Base-by-base conservation (phyloP, 495 filamentous ascomycete genomes). In the Aspergillus carlsbadensis region DNA sequence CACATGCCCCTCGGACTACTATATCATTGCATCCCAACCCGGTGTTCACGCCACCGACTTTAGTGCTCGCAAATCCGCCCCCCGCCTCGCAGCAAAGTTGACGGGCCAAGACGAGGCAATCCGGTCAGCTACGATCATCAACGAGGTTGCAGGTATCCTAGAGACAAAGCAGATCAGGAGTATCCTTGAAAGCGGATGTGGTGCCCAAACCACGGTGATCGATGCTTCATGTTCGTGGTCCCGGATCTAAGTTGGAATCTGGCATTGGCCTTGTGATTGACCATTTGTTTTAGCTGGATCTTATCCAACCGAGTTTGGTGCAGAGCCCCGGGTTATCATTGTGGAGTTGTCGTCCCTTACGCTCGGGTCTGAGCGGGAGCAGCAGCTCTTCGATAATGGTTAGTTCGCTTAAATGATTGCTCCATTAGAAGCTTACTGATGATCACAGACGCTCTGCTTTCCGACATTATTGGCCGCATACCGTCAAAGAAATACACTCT, bases 21-120 rank as follows among this genome's bases (percentile, higher is more conserved):
- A 96, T 77, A 74, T 96, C 66, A 71, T 98, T 58, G 83, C 93
- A 51, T 84, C 82, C 17, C 91, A 95, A 61, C 89, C 91, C 4
- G 87, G 89, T 51, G 75, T 92, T 36, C 83, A 89, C 64, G 83
- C 84, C 47, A 76, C 75, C 54, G 87, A 91, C 66, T 84, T 85
- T 63, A 61, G 74, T 34, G 70, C 80, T 42, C 72, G 70, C 58
- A 72, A 74, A 54, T 75, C 82, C 5, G 73, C 82, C 50, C 85
- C 86, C 45, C 81, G 86, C 64, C 74, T 96, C 46, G 80, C 80
- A 52, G 73, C 71, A 57, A 78, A 73, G 61, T 69, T 83, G 67
- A 65, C 70, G 8, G 75, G 75, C 51, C 70, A 75, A 59, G 79
- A 80, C 61, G 73, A 72, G 65, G 60, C 62, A 1, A 75, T 83